A percentile compares a stretch with the other conserved stretches of the same genome.
These are phyloP conservation scores for Phialemoniopsis sp. DNA, from an alignment of 2,329 filamentous ascomycete species.

Conservation along the genomic window DNA sequence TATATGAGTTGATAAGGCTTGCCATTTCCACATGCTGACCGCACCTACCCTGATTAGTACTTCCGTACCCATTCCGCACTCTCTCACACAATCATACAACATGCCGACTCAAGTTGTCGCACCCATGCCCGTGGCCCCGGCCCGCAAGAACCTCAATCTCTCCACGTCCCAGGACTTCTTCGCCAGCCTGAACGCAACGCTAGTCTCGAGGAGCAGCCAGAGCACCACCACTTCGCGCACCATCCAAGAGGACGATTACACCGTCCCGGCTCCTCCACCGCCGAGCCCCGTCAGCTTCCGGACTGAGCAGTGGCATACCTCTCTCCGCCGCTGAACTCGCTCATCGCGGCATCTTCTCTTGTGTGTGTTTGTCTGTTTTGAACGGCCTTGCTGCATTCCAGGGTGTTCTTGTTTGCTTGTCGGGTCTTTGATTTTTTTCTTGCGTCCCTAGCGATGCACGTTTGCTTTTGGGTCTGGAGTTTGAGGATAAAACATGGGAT, in stretches of 20 bases:
- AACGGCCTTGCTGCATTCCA: no score
- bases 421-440: no score
- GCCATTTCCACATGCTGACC: no score
- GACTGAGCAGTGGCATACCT: slow-evolving; percentile 48
- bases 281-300: slow-evolving; percentile 61
- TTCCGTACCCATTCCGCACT: no score
- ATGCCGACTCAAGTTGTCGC: slow-evolving; percentile 41
- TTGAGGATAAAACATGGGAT: no score
- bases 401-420: no score
- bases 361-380: no score
- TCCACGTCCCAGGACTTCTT: slow-evolving; percentile 47
- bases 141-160: slow-evolving; percentile 38
- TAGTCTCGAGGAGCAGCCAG: slow-evolving; percentile 35
- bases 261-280: slow-evolving; percentile 60
- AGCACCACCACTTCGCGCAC: slow-evolving; percentile 43
- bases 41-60: no score
- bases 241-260: slow-evolving; percentile 56
- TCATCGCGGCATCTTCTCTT: no score
- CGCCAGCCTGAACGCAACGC: slow-evolving; percentile 47
- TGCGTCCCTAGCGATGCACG: no score
- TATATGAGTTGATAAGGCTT: no score
- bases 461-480: no score
- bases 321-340: slow-evolving; percentile 21
- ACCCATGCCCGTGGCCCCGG: slow-evolving; percentile 42
- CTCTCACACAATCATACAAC: slow-evolving; percentile 15